phyloP scores from a whole-genome alignment of 23 red algal genomes.

The Gracilaria caudata region DNA sequence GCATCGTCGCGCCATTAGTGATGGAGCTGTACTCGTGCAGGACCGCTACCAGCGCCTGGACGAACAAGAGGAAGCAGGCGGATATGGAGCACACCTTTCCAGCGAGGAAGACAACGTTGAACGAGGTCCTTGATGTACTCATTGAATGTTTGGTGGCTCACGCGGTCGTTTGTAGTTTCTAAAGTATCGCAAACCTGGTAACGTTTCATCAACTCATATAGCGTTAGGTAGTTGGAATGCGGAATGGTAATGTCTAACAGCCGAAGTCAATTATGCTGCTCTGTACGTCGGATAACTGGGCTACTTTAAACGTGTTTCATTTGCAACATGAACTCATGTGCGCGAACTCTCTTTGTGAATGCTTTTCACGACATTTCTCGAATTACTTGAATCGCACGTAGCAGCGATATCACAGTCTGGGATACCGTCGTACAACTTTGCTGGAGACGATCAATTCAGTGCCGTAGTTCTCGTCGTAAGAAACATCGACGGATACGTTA shows the following conservation, averaged over 20 bases:
- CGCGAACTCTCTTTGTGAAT: too few relatives aligned
- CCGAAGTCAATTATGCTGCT: background rate
- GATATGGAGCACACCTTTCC: conserved; percentile 18
- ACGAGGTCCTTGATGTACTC: background rate
- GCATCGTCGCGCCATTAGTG: conserved; percentile 55
- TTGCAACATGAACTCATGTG: background rate
- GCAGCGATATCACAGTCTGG: too few relatives aligned
- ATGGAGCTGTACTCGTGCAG: conserved; percentile 56
- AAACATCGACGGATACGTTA: too few relatives aligned
- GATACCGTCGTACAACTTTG: too few relatives aligned
- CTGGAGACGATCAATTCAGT: too few relatives aligned
- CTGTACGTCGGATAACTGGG: background rate
- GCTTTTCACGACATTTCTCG: too few relatives aligned
- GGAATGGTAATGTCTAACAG: background rate
- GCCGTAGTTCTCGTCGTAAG: too few relatives aligned
- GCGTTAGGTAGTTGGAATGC: background rate
- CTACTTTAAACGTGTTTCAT: background rate
- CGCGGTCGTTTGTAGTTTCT: background rate
- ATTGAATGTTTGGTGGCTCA: background rate
- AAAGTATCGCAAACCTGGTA: conserved; percentile 13
- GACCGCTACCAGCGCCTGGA: conserved; percentile 54
- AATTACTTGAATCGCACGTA: too few relatives aligned
- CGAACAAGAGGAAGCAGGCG: conserved; percentile 18
- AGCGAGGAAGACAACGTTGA: conserved; percentile 24
- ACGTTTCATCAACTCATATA: background rate